These are phyloP conservation scores for Cyanidioschyzon merolae DNA, from an alignment of 23 red algal genomes.

Conservation along the genomic window DNA sequence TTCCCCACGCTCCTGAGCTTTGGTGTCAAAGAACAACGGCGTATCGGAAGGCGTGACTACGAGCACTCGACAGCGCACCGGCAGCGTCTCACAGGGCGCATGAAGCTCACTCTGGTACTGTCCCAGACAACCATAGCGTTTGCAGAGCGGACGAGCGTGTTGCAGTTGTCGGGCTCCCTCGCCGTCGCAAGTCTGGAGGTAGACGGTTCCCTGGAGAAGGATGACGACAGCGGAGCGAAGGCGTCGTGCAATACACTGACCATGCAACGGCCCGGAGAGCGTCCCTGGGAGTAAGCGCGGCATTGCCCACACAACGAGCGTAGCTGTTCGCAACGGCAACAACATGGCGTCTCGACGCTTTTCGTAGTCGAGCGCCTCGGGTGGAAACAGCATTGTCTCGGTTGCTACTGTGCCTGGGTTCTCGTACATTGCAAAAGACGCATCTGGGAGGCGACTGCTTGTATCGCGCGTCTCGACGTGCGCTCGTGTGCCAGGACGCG, in stretches of 20 bases:
- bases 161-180: not conserved
- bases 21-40: conserved; percentile 4
- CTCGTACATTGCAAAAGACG: conserved; percentile 9
- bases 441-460: not conserved
- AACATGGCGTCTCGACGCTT: conserved; percentile 6
- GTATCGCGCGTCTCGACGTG: not conserved
- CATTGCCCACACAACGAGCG: not conserved
- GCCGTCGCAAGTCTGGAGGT: not conserved
- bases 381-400: not conserved
- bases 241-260: not conserved
- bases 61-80: conserved; percentile 6
- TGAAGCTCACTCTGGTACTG: not conserved
- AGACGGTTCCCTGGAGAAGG: not conserved
- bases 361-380: conserved; percentile 12
- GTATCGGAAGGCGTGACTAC: not conserved
- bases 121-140: conserved; percentile 9
- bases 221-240: not conserved
- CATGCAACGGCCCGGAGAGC: not conserved
- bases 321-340: not conserved
- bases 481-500: not conserved
- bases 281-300: not conserved
- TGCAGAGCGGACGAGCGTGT: conserved; percentile 10
- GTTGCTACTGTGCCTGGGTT: not conserved
- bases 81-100: not conserved
- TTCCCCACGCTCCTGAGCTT: no score